Evolutionary conservation across 257 asterid genomes (phyloP), one percentile per base, ranked within the genome.

Genomic region (Prunella vulgaris): DNA sequence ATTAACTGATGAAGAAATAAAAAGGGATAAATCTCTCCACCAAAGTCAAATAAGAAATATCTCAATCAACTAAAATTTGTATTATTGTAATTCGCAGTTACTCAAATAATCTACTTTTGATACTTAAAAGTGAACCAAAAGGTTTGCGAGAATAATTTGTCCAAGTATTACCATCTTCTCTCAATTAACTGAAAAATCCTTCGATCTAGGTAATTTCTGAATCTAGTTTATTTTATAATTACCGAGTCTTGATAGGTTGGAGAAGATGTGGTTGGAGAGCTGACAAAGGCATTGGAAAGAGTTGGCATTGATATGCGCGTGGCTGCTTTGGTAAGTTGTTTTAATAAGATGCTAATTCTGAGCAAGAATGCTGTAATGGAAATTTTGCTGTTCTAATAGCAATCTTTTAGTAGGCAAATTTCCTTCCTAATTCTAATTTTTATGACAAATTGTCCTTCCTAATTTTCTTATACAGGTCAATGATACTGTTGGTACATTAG

Each of bases 401-500:
- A 10, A 48, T 48, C 8, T 48, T 48, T 32, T 32, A 32, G 37
- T 5, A 32, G 42, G 0, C 42, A 35, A 7, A 35, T 35, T 35
- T 8, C 8, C 42, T 5, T 35, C 73, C 48, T n/a, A n/a, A n/a
- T n/a, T n/a, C 53, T 13, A 64, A 10, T 48, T 57, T 42, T 62
- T 20, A 0, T 30, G 33, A 30, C 33, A 35, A 35, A 35, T 35
- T 7, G 7, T 35, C 42, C 42, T 35, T 74, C 48, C 53, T 13
- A 64, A 13, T 48, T 57, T 42, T 62, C 28, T 17, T n/a, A 64
- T 76, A 64, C 71, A 93, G 98, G 87, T 93, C 30, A 94, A 94
- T 68, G 99, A 94, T 73, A 89, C 97, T 0, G 96, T 94, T 51
- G 99, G 99, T 56, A 91, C 97, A 33, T 83, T 91, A 82, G 99